Evolutionary conservation across 2,329 filamentous ascomycete genomes (phyloP).

Genomic region (Trematosphaeria pertusa): DNA sequence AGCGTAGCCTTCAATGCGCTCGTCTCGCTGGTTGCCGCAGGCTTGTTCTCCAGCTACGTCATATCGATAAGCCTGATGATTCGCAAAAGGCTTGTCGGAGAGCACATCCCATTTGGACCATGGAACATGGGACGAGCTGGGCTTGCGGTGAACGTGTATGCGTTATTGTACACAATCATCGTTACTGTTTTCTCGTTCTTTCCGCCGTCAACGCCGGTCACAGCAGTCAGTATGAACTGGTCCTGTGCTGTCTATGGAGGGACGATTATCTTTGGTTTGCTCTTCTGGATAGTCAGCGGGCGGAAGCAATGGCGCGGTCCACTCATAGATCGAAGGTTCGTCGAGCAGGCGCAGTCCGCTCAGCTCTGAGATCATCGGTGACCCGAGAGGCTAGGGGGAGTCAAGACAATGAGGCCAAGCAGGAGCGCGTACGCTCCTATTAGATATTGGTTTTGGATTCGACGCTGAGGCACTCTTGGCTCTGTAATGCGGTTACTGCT

Average conservation of each 20-base stretch:
- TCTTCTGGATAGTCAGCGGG: constrained; percentile 21
- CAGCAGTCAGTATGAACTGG: constrained; percentile 18
- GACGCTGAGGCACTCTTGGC: too few species aligned
- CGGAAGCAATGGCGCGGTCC: too few species aligned
- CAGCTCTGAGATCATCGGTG: too few species aligned
- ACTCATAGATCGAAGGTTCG: too few species aligned
- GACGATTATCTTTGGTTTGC: constrained; percentile 10
- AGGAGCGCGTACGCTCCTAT: too few species aligned
- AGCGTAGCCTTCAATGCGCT: constrained; percentile 27
- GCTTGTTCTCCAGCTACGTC: constrained; percentile 24
- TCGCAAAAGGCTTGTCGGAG: too few species aligned
- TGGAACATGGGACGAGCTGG: constrained; percentile 15
- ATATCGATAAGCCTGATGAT: too few species aligned
- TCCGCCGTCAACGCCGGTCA: constrained; percentile 2
- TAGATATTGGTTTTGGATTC: too few species aligned
- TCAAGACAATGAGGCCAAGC: too few species aligned
- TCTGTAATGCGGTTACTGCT: too few species aligned
- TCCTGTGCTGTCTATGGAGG: constrained; percentile 13
- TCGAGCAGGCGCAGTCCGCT: too few species aligned
- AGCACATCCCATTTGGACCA: constrained; percentile 8
- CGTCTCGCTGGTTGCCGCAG: constrained; percentile 20
- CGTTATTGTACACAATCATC: constrained; percentile 9
- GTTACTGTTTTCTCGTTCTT: constrained; percentile 16
- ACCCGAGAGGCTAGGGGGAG: too few species aligned
- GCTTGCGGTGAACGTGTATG: constrained; percentile 7